Conservation (phyloP, 164 flowering plant species). For the Brasenia schreberi region DNA sequence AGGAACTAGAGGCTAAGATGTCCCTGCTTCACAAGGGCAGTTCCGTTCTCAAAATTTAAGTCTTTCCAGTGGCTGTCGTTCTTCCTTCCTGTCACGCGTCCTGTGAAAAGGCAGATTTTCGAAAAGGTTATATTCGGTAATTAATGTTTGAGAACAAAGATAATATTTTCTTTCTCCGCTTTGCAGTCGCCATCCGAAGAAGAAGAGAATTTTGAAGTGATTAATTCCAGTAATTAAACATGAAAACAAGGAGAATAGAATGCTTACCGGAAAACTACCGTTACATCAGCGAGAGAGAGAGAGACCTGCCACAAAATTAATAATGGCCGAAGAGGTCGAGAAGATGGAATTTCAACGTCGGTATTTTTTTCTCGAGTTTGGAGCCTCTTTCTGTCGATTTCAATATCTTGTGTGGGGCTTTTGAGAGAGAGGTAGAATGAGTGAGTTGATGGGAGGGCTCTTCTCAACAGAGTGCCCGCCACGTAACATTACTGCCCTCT, state of each 20-base stretch:
- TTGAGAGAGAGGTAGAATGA: background rate
- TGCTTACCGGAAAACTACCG: background rate
- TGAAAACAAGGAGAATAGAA: background rate
- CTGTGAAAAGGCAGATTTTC: too few species aligned
- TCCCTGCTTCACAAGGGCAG: background rate
- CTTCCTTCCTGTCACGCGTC: too few species aligned
- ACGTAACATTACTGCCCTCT: background rate
- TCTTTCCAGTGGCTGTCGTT: background rate
- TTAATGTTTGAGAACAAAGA: too few species aligned
- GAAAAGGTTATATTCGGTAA: too few species aligned
- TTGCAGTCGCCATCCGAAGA: background rate
- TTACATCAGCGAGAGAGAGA: background rate
- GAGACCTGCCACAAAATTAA: background rate
- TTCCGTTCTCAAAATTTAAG: background rate
- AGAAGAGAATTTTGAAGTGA: background rate
- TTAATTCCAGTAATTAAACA: background rate
- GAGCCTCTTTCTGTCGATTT: background rate
- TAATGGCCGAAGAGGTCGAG: background rate
- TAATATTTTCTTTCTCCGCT: too few species aligned
- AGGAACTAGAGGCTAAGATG: background rate
- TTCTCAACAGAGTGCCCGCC: background rate
- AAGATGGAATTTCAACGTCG: background rate
- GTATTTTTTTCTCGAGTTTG: background rate
- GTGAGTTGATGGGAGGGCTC: background rate
- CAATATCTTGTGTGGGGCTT: background rate